A percentile compares a stretch with the other conserved stretches of the same genome.
Conservation (phyloP, 441 rosid species). For the Adansonia grandidieri region DNA sequence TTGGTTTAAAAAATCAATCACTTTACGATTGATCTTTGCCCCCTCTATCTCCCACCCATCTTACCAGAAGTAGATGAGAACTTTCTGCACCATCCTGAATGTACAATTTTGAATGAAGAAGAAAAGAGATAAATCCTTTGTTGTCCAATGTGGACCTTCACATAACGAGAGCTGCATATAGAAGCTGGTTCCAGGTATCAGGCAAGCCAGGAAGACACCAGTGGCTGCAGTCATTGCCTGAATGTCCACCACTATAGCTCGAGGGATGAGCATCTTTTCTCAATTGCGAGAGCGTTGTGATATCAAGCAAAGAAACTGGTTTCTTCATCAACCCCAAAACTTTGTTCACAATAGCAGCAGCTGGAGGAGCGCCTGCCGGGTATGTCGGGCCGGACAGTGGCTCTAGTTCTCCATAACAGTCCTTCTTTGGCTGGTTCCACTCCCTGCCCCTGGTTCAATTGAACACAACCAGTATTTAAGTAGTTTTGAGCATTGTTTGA, state of each 20-base stretch:
- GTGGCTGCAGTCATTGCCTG: constrained; percentile 63
- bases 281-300: constrained; percentile 63
- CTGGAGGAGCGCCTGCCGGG: constrained; percentile 61
- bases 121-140: constrained; percentile 8
- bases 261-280: constrained; percentile 80
- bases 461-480: not conserved
- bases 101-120: constrained; percentile 27
- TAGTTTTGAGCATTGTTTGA: not conserved
- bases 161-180: constrained; percentile 69
- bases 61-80: constrained; percentile 25
- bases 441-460: constrained; percentile 52
- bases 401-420: constrained; percentile 51
- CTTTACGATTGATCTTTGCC: constrained; percentile 44
- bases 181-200: constrained; percentile 78
- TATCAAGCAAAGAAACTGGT: constrained; percentile 61
- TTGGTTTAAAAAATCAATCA: constrained; percentile 28
- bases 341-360: constrained; percentile 42
- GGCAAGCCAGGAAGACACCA: constrained; percentile 86
- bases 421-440: constrained; percentile 59
- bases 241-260: constrained; percentile 42
- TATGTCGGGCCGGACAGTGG: constrained; percentile 62
- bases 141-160: constrained; percentile 39
- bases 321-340: constrained; percentile 54
- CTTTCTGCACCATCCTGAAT: constrained; percentile 24
- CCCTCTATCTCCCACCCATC: constrained; percentile 15